Evolutionary conservation across 1,284 basidiomycete genomes (phyloP).

Genomic region (Vanrija pseudolonga): DNA sequence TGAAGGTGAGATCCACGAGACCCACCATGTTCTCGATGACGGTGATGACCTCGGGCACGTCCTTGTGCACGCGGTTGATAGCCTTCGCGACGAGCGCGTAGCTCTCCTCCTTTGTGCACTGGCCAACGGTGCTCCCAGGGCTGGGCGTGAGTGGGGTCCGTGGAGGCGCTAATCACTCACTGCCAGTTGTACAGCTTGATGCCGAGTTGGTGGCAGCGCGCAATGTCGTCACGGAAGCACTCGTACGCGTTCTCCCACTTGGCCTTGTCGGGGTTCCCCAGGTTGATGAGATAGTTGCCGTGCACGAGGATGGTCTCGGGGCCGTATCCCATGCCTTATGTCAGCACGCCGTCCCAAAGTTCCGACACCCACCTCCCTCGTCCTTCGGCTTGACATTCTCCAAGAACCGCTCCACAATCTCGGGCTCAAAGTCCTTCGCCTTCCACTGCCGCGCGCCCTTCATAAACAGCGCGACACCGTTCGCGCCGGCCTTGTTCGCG

Average conservation of each 20-base stretch:
- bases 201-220: conserved; percentile 71
- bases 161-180: conserved; percentile 51
- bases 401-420: conserved; percentile 58
- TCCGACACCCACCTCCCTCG: conserved; percentile 33
- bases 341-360: not conserved
- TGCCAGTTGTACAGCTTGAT: conserved; percentile 79
- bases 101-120: conserved; percentile 60
- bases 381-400: conserved; percentile 52
- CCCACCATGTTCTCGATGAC: conserved; percentile 82
- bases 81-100: conserved; percentile 66
- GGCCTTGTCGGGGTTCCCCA: conserved; percentile 72
- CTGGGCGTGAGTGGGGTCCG: conserved; percentile 46
- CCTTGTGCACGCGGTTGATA: conserved; percentile 71
- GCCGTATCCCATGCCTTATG: conserved; percentile 56
- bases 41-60: conserved; percentile 61
- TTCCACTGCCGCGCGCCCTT: conserved; percentile 79
- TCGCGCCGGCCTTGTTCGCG: conserved; percentile 70
- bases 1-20: not conserved
- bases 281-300: conserved; percentile 79
- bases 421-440: conserved; percentile 58
- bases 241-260: conserved; percentile 73
- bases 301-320: conserved; percentile 66
- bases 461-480: conserved; percentile 76
- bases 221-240: conserved; percentile 80
- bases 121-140: conserved; percentile 74